These are phyloP conservation scores for Sphagnum fallax DNA, from an alignment of 228 moss, liverwort and hornwort species.

Conservation along the genomic window DNA sequence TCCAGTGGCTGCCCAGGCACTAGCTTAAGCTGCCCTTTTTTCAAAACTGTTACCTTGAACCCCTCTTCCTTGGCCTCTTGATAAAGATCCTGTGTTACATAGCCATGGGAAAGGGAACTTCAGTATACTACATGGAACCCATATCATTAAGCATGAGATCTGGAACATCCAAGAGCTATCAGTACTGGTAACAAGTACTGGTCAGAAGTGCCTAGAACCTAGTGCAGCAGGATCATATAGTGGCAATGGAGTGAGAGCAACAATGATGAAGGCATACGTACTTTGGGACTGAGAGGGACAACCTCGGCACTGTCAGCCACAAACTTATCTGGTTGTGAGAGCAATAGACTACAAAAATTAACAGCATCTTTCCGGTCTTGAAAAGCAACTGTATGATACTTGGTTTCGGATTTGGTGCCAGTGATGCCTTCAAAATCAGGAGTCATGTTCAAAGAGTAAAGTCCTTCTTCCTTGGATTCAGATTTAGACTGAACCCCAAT, in stretches of 20 bases:
- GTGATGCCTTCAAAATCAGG: slow-evolving; percentile 41
- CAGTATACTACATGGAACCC: too few species aligned
- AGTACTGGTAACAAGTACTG: not conserved
- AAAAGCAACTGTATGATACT: slow-evolving; percentile 74
- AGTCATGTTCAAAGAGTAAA: slow-evolving; percentile 84
- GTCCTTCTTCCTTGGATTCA: slow-evolving; percentile 39
- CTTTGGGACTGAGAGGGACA: slow-evolving; percentile 64
- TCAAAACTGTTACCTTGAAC: slow-evolving; percentile 80
- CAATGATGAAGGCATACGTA: not conserved
- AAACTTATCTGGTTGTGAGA: slow-evolving; percentile 42
- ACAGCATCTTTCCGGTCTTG: slow-evolving; percentile 86
- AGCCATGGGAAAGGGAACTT: too few species aligned
- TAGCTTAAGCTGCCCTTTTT: slow-evolving; percentile 79
- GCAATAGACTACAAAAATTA: slow-evolving; percentile 68
- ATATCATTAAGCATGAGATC: too few species aligned
- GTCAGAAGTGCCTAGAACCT: not conserved
- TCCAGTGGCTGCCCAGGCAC: slow-evolving; percentile 72
- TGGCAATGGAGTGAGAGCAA: too few species aligned
- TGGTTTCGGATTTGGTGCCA: slow-evolving; percentile 12
- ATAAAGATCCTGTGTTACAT: slow-evolving; percentile 46
- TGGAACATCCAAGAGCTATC: too few species aligned
- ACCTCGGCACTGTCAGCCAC: slow-evolving; percentile 49
- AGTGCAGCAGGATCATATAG: not conserved
- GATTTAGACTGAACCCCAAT: slow-evolving; percentile 38
- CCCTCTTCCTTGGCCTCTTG: slow-evolving; percentile 70